phyloP scores from a whole-genome alignment of 2,329 filamentous ascomycete genomes.

The Fonsecaea multimorphosa region DNA sequence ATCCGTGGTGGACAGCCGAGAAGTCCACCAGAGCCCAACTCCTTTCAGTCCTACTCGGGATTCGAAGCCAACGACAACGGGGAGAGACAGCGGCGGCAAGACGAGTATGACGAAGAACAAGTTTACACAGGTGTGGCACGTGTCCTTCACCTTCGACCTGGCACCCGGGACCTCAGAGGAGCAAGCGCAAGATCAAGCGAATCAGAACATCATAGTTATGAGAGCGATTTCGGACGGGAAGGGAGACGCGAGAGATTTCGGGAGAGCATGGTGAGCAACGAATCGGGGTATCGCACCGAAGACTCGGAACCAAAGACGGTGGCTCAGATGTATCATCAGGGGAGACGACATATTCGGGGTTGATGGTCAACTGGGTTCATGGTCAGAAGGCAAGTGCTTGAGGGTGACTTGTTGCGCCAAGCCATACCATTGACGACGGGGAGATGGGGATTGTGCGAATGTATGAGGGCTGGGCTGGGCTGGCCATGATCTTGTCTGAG shows the following conservation, averaged over 20 bases:
- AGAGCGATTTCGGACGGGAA: neutral
- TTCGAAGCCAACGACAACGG: conserved; percentile 1
- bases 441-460: neutral
- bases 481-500: neutral
- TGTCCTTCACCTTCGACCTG: conserved; percentile 26
- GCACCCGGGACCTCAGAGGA: conserved; percentile 23
- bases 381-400: neutral
- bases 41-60: neutral
- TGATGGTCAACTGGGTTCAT: conserved; percentile 10
- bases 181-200: conserved; percentile 4
- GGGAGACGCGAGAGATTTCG: conserved; percentile 16
- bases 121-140: conserved; percentile 17
- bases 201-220: neutral
- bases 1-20: conserved; percentile 4
- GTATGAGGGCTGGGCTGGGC: neutral
- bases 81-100: neutral
- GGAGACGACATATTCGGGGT: conserved; percentile 27
- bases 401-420: neutral
- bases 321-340: conserved; percentile 33
- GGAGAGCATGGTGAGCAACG: conserved; percentile 29
- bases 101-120: conserved; percentile 10
- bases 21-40: neutral
- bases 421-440: neutral
- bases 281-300: conserved; percentile 30
- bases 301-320: conserved; percentile 34